Evolutionary conservation across 495 filamentous ascomycete species (phyloP), one percentile per base, ranked within the genome.

Genomic region (Parathielavia hyrcaniae): DNA sequence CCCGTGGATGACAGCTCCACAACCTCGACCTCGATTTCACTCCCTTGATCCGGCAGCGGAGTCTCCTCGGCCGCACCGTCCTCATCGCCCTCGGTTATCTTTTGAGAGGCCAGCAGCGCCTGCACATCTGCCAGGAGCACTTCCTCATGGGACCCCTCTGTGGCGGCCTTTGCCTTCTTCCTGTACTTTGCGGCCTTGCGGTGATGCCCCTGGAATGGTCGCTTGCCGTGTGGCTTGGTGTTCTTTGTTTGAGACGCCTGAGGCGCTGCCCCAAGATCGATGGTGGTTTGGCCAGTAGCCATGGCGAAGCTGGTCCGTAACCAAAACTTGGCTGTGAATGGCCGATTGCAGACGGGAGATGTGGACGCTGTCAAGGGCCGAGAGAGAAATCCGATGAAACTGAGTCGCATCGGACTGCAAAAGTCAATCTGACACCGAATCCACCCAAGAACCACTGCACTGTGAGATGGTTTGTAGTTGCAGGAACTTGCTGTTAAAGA

Each of bases 1-100:
- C 92, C 93, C 2, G 86, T 93, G n/a, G 90, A 96, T 0, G 91
- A 90, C 22, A 97, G 74, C 56, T 87, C 78, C 7, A 82, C 65
- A 50, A 97, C 80, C 5, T 82, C 81, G 40, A 97, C 81, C 52
- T 95, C 86, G 49, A 96, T 82, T 64, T 92, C 89, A 4, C 83
- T 79, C 55, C 86, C 88, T 19, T 71, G 74, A 64, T 85, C 82
- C 5, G 90, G 90, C 4, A 91, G 58, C 1, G 49, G 22, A 14
- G 65, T 61, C n/a, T 61, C 35, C 51, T 67, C 59, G 4, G 58
- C 53, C 47, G 62, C 46, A 41, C 64, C 58, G n/a, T 40, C 64
- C 16, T 57, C 61, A n/a, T 66, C 58, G 50, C 68, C 62, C 14
- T 73, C 69, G 47, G 69, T 55, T 41, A 77, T 60, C 30, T 77